Evolutionary conservation across 306 rosid genomes (phyloP), one percentile per base, ranked within the genome.

Genomic region (Fragaria nilgerrensis): DNA sequence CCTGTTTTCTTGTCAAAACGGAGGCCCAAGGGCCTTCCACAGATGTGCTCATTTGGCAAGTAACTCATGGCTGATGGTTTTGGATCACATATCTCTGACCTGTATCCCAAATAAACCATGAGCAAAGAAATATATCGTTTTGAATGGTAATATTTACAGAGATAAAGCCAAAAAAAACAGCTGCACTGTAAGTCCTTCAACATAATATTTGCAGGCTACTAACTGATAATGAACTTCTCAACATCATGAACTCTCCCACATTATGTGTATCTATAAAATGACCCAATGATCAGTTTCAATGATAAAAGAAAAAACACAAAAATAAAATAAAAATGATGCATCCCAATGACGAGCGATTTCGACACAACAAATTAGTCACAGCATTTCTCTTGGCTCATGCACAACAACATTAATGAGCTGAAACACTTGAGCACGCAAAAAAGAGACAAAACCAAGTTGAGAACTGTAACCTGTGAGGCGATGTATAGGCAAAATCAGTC

Each of bases 1-100:
- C 96, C 98, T 17, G 98, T 90, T 83, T 89, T 92, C 93, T 92
- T 92, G 90, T 94, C 77, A 81, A 94, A 94, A 56, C 97, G 93
- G 17, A 92, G 91, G 56, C 98, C 97, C 84, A 94, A 71, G 76
- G 98, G 98, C 84, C 98, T 89, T 70, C 98, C 98, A 73, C 98
- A 94, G 39, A 94, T 89, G 85, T 94, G 97, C 70, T 94, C 98
- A 73, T 84, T 87, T 84, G 73, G 85, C 79, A 86, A 59, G 85
- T 92, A 92, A 80, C 97, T 89, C 43, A 90, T 66, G 45, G 95
- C 84, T n/a, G 90, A 82, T 56, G 86, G 84, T 77, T 84, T 84
- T 25, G 98, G 96, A 68, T 88, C 87, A 77, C 98, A 92, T 66
- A 92, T 37, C 43, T 82, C 91, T 70, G 97, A 90, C 87, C 97